Percentiles rank a stretch among this genome's conserved stretches.
Evolutionary conservation across 2,329 filamentous ascomycete genomes (phyloP).

Genomic region (Aaosphaeria pasadenensis): DNA sequence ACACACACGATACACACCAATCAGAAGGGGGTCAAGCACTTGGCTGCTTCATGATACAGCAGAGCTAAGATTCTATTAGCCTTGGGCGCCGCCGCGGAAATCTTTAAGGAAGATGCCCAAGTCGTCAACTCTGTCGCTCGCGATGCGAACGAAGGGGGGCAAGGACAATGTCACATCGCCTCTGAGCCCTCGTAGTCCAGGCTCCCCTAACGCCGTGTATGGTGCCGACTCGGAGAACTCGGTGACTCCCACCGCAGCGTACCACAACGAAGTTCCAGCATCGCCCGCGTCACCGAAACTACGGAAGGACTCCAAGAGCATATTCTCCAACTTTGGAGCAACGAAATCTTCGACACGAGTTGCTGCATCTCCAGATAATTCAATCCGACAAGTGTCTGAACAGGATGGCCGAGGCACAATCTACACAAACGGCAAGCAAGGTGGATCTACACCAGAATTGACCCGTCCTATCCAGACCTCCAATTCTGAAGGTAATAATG

Average conservation of each 20-base stretch:
- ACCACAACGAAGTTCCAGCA: constrained; percentile 24
- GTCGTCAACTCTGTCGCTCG: constrained; percentile 34
- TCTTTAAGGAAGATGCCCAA: constrained; percentile 38
- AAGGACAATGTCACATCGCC: constrained; percentile 26
- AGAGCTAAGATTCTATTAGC: constrained; percentile 23
- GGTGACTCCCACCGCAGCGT: constrained; percentile 27
- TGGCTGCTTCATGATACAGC: constrained; percentile 8
- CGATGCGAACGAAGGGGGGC: constrained; percentile 29
- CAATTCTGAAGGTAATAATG: constrained; percentile 31
- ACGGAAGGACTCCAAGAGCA: constrained; percentile 39
- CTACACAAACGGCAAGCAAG: constrained; percentile 42
- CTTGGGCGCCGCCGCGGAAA: constrained; percentile 21
- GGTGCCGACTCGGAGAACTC: constrained; percentile 17
- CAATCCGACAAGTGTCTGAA: constrained; percentile 31
- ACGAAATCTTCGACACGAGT: constrained; percentile 46
- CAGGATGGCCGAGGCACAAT: constrained; percentile 26
- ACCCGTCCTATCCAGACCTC: constrained; percentile 36
- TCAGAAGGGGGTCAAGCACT: constrained; percentile 1
- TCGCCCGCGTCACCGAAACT: constrained; percentile 34
- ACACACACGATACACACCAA: constrained; percentile 1
- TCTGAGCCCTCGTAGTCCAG: constrained; percentile 33
- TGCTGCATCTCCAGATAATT: constrained; percentile 21
- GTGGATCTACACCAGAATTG: constrained; percentile 49
- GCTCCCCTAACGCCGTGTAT: constrained; percentile 21
- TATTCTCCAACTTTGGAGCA: constrained; percentile 49